A percentile compares a stretch with the other conserved stretches of the same genome.
Evolutionary conservation across 495 filamentous ascomycete species (phyloP).

Genomic region (Amniculicola lignicola): DNA sequence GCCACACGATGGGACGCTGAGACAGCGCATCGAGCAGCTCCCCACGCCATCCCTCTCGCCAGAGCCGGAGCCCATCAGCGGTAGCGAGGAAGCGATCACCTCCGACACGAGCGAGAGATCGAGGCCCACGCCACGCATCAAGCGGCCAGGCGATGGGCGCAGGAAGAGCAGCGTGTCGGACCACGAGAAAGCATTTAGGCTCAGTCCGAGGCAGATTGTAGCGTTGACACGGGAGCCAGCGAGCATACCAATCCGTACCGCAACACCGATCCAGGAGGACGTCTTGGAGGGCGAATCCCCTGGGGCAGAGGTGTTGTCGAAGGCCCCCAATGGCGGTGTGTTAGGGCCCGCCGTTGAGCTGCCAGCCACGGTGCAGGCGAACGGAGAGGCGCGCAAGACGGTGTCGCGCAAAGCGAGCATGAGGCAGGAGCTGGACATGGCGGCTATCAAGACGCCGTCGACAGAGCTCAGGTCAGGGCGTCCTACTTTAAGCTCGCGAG

Average conservation of each 20-base stretch:
- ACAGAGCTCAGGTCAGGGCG: slow-evolving; percentile 11
- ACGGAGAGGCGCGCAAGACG: background rate
- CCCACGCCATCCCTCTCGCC: slow-evolving; percentile 24
- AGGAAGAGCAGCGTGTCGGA: slow-evolving; percentile 31
- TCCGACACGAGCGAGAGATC: slow-evolving; percentile 21
- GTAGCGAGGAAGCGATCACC: slow-evolving; percentile 22
- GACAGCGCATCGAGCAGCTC: slow-evolving; percentile 15
- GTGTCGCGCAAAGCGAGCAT: slow-evolving; percentile 2
- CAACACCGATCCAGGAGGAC: slow-evolving; percentile 30
- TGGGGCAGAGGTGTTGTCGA: too few species aligned
- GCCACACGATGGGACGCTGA: background rate
- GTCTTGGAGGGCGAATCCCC: slow-evolving; percentile 7
- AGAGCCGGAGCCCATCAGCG: slow-evolving; percentile 5
- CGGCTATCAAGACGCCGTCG: slow-evolving; percentile 22
- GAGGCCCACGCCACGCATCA: slow-evolving; percentile 9
- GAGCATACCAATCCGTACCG: slow-evolving; percentile 38
- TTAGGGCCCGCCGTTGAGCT: background rate
- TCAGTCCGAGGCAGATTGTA: slow-evolving; percentile 56
- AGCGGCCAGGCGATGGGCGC: slow-evolving; percentile 23
- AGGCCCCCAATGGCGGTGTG: background rate
- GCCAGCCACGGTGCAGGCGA: background rate
- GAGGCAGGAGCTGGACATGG: slow-evolving; percentile 23
- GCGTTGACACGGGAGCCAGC: slow-evolving; percentile 54
- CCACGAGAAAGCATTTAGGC: slow-evolving; percentile 46
- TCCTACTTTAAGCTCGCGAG: slow-evolving; percentile 35